Evolutionary conservation across 129 eudicot genomes (phyloP).

Genomic region (Arctium lappa): DNA sequence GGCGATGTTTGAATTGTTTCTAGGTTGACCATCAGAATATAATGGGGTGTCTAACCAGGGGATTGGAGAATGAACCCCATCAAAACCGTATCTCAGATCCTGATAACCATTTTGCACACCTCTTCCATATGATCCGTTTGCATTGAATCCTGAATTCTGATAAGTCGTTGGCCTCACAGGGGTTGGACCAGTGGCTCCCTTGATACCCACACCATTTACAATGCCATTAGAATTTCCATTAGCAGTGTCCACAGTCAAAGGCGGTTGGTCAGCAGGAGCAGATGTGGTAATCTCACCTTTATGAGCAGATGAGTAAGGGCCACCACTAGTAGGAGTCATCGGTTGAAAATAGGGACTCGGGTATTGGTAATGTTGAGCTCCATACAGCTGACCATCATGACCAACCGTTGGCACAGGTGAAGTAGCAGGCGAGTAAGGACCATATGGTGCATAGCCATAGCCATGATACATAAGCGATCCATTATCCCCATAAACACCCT

Average conservation of each 20-base stretch:
- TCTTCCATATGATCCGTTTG: slow-evolving; percentile 40
- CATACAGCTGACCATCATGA: slow-evolving; percentile 80
- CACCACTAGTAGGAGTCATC: slow-evolving; percentile 51
- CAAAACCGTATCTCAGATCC: slow-evolving; percentile 45
- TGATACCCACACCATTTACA: slow-evolving; percentile 36
- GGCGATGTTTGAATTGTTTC: slow-evolving; percentile 12
- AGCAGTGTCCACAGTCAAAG: slow-evolving; percentile 48
- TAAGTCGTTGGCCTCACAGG: slow-evolving; percentile 34
- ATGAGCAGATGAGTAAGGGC: slow-evolving; percentile 41
- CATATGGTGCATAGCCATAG: slow-evolving; percentile 71
- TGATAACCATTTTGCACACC: slow-evolving; percentile 44
- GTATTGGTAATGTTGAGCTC: slow-evolving; percentile 78
- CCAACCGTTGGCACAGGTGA: slow-evolving; percentile 74
- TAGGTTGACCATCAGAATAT: slow-evolving; percentile 36
- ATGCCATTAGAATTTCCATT: slow-evolving; percentile 45
- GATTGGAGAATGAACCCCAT: slow-evolving; percentile 41
- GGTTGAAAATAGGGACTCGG: slow-evolving; percentile 65
- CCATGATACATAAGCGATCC: slow-evolving; percentile 72
- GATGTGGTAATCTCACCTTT: slow-evolving; percentile 57
- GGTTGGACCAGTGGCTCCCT: slow-evolving; percentile 47
- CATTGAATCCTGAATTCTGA: slow-evolving; percentile 39
- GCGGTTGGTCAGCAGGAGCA: slow-evolving; percentile 43
- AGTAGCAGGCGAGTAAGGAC: slow-evolving; percentile 68
- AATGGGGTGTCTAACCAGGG: slow-evolving; percentile 48
- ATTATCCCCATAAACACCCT: slow-evolving; percentile 75